Base-by-base conservation (phyloP, 768 basidiomycete species). In the Auricularia cornea region DNA sequence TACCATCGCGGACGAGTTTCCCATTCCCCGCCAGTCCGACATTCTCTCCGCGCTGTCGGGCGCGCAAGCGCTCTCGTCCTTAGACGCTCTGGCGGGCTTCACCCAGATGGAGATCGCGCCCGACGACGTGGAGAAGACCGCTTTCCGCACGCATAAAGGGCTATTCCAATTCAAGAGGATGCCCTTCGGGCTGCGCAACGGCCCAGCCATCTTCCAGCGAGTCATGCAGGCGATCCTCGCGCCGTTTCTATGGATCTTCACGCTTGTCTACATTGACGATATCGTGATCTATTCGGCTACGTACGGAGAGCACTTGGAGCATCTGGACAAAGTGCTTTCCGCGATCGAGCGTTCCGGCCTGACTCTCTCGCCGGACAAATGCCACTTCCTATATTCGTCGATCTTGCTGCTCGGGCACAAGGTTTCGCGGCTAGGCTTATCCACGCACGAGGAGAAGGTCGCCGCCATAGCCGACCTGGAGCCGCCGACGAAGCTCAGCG, bases 201-300 rank as follows among this genome's bases (percentile, higher is more conserved):
- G 63, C 1, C 79, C 79, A 0, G 68, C 73, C 2, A 69, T 78
- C 0, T 80, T 80, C 62, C 80, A 80, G 60, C 52, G 76, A 29
- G 66, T 78, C 2, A 80, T 81, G 78, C 76, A 79, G 38, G 61
- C 60, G 6, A 64, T 78, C 0, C 66, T 79, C 0, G 68, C 75
- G 0, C 40, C 60, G 0, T 66, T 48, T 26, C 48, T 62, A 2
- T 68, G 63, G 65, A 5, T 64, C 3, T 68, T 64, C 35, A n/a
- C 48, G 10, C 61, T 65, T 3, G 78, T 79, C 0, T 81, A 80
- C 59, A 78, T 80, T 10, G 76, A 80, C 56, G 73, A 81, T 52
- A 35, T 35, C 2, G 35, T 35, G 35, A 14, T 35, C 35, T 35
- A 35, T 14, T 35, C 35, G 35, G 35, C 35, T 14, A 35, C 35